Conservation (phyloP, 179 eudicot species). For the Patellifolia procumbens region DNA sequence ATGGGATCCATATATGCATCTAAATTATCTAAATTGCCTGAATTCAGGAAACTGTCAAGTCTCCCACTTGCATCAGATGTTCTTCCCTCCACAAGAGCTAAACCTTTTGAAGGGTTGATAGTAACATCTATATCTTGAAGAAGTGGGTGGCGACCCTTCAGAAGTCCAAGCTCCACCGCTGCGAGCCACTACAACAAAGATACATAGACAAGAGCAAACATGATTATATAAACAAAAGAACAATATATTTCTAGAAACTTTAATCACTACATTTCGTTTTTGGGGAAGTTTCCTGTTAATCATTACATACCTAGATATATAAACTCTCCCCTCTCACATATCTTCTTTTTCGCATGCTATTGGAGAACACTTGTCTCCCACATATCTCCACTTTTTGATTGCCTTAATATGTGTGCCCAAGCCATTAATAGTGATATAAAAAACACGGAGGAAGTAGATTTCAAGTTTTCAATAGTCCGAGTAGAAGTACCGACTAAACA, state of each 20-base stretch:
- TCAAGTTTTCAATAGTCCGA: no score
- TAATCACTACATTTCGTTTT: neutral
- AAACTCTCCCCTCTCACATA: no score
- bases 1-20: constrained; percentile 36
- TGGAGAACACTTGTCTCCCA: no score
- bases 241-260: neutral
- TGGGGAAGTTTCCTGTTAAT: no score
- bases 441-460: no score
- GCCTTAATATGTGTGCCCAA: no score
- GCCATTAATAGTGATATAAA: no score
- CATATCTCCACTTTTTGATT: no score
- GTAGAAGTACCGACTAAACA: neutral
- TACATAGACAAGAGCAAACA: neutral
- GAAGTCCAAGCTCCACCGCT: constrained; percentile 94
- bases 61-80: constrained; percentile 37
- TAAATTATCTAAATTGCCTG: constrained; percentile 32
- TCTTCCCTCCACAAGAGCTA: constrained; percentile 47
- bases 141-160: constrained; percentile 98
- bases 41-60: constrained; percentile 31
- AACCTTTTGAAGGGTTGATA: constrained; percentile 71
- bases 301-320: no score
- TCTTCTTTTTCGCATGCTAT: no score
- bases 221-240: neutral
- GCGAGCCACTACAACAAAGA: constrained; percentile 78
- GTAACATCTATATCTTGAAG: constrained; percentile 75